Conservation (phyloP, 1,284 basidiomycete genomes). For the Ceratobasidium papillatum region DNA sequence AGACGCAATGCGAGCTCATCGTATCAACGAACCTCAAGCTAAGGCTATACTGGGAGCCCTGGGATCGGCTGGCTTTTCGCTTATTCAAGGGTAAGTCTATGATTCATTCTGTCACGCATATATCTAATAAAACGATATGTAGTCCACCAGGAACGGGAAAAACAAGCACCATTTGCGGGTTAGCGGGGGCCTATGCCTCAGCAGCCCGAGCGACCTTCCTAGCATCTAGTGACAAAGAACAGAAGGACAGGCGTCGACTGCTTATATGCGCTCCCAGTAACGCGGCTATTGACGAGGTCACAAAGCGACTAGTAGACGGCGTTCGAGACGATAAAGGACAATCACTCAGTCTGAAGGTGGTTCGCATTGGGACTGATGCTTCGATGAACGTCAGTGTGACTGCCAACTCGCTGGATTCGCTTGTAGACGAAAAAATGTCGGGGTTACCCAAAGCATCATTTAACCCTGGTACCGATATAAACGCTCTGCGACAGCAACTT, state of each 20-base stretch:
- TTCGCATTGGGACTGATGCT: slow-evolving; percentile 85
- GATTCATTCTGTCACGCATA: not conserved
- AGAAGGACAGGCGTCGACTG: slow-evolving; percentile 57
- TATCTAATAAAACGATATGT: slow-evolving; percentile 24
- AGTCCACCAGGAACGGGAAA: slow-evolving; percentile 99
- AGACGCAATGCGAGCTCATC: slow-evolving; percentile 73
- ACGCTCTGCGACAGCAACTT: slow-evolving; percentile 70
- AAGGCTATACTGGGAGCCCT: slow-evolving; percentile 85
- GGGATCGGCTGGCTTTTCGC: slow-evolving; percentile 78
- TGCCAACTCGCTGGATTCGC: slow-evolving; percentile 86
- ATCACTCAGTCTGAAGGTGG: slow-evolving; percentile 75
- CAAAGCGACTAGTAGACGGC: slow-evolving; percentile 84
- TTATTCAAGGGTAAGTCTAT: slow-evolving; percentile 89
- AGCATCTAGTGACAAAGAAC: slow-evolving; percentile 56
- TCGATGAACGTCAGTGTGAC: slow-evolving; percentile 84
- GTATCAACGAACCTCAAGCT: slow-evolving; percentile 95
- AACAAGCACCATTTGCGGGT: slow-evolving; percentile 95
- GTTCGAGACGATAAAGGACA: slow-evolving; percentile 68
- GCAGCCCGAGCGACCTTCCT: slow-evolving; percentile 57
- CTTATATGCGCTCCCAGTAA: slow-evolving; percentile 98
- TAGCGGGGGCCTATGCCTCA: slow-evolving; percentile 86
- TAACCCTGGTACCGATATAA: slow-evolving; percentile 67
- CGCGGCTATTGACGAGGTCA: slow-evolving; percentile 97
- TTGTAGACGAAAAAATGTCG: slow-evolving; percentile 82
- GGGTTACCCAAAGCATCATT: slow-evolving; percentile 57